phyloP scores from a whole-genome alignment of 1,284 basidiomycete genomes.

The Trichosporon sp. region DNA sequence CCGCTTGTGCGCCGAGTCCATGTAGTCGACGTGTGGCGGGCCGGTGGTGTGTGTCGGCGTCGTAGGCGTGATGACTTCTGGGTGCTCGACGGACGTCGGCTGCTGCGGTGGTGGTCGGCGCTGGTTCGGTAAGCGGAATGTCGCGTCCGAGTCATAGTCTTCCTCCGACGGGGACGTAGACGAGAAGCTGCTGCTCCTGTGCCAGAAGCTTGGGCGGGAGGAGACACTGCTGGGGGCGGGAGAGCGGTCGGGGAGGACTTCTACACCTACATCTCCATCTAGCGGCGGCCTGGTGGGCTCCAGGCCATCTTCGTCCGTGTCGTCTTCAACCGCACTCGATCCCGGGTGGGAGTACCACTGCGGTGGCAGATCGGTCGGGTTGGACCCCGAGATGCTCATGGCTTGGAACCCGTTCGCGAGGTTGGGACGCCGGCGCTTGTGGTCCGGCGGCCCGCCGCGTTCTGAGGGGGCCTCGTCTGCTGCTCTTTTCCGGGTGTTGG shows the following conservation, averaged over 20 bases:
- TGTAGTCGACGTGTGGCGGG: background rate
- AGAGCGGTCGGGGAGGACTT: conserved; percentile 22
- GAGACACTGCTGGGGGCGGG: conserved; percentile 14
- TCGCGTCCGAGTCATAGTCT: conserved; percentile 31
- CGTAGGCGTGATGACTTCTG: conserved; percentile 18
- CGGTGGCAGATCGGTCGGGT: background rate
- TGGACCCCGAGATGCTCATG: conserved; percentile 26
- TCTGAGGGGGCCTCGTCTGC: background rate
- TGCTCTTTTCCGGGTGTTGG: background rate
- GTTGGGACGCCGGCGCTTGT: conserved; percentile 39
- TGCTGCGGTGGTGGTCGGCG: conserved; percentile 9
- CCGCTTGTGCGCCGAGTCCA: background rate
- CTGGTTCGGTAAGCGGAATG: conserved; percentile 18
- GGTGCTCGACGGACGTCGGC: background rate
- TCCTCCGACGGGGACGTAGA: conserved; percentile 27
- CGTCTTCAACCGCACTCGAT: conserved; percentile 8
- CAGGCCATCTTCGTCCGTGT: conserved; percentile 15
- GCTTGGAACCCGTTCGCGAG: conserved; percentile 38
- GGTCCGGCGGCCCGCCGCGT: background rate
- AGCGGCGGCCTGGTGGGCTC: conserved; percentile 12
- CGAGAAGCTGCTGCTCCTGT: conserved; percentile 21
- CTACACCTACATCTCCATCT: conserved; percentile 23
- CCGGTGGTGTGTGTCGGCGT: conserved; percentile 15
- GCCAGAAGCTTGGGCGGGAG: conserved; percentile 6
- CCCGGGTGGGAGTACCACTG: background rate